phyloP scores from a whole-genome alignment of 129 eudicot species.

The Chrysanthemum lavandulifolium region DNA sequence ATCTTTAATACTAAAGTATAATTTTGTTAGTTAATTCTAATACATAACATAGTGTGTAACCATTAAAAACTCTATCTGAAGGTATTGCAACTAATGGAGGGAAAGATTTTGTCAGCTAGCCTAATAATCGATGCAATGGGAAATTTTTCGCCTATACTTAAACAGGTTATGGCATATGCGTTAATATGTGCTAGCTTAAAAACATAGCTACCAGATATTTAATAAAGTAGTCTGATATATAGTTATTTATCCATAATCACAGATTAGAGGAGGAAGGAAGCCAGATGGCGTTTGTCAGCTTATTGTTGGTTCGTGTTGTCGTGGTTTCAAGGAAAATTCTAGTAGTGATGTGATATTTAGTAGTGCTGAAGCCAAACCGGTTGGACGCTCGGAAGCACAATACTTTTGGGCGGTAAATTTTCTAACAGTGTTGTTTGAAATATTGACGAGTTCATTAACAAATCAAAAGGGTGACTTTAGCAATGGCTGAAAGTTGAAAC shows the following conservation, averaged over 20 bases:
- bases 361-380: constrained; percentile 65
- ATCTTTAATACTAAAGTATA: constrained; percentile 22
- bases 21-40: background rate
- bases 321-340: constrained; percentile 70
- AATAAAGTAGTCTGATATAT: background rate
- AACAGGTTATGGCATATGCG: constrained; percentile 60
- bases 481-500: background rate
- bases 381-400: constrained; percentile 79
- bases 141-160: constrained; percentile 88
- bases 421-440: background rate
- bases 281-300: constrained; percentile 92
- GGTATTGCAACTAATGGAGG: constrained; percentile 70
- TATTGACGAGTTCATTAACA: background rate
- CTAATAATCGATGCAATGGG: constrained; percentile 99
- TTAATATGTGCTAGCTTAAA: constrained; percentile 1
- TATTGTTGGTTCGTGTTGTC: constrained; percentile 93
- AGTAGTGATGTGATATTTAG: constrained; percentile 86
- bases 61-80: constrained; percentile 23
- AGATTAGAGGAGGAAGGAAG: constrained; percentile 87
- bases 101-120: constrained; percentile 65
- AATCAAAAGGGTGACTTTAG: background rate
- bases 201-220: background rate
- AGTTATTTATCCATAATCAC: constrained; percentile 13
- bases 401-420: constrained; percentile 94
- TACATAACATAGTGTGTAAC: background rate